Evolutionary conservation across 2,329 filamentous ascomycete species (phyloP).

Genomic region (Nemania sp.): DNA sequence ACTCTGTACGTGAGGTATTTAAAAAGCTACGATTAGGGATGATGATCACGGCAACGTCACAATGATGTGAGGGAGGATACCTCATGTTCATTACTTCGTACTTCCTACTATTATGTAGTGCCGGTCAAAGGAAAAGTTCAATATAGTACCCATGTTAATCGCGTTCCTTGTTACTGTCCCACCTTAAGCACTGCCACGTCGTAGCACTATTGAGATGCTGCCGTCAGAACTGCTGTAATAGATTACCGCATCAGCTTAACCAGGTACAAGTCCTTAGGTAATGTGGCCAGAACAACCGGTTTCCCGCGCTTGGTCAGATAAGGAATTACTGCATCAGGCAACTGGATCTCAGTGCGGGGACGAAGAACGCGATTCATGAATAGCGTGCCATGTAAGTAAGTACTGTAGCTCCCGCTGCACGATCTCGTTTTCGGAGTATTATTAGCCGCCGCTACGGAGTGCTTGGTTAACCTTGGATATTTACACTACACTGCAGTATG

Average conservation of each 20-base stretch:
- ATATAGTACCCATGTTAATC: background rate
- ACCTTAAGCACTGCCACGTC: no score
- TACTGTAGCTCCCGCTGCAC: no score
- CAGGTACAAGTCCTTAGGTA: no score
- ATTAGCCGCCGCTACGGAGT: no score
- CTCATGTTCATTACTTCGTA: background rate
- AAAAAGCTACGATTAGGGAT: background rate
- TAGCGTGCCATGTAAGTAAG: no score
- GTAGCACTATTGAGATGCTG: no score
- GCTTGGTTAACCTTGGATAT: no score
- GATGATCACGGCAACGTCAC: background rate
- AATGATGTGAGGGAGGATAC: background rate
- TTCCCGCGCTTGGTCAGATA: slow-evolving; percentile 7
- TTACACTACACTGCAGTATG: background rate
- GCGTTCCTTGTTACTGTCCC: no score
- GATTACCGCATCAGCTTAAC: no score
- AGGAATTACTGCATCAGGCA: slow-evolving; percentile 24
- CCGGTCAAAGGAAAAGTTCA: background rate
- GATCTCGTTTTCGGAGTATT: background rate
- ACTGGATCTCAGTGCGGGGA: slow-evolving; percentile 19
- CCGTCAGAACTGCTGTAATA: no score
- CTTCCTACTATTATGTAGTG: background rate
- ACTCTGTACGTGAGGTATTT: background rate
- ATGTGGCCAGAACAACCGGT: no score
- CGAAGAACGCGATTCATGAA: background rate